Conservation (phyloP, 1,139 yeast species). For the Sugiyamaella castrensis region DNA sequence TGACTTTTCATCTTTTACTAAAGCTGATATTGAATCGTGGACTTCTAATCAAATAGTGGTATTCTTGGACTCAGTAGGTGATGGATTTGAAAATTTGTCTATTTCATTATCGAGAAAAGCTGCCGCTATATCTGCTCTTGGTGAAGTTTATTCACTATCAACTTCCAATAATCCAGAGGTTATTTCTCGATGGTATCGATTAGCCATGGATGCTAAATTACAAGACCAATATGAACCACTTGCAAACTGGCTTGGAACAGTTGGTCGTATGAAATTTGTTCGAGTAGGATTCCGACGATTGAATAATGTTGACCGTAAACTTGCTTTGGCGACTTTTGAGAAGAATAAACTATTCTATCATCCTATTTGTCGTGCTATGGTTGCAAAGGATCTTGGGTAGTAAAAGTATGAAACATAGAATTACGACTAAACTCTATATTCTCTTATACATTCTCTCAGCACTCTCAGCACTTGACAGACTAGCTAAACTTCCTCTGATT, state of each 20-base stretch:
- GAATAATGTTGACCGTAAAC: constrained; percentile 57
- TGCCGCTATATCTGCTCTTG: constrained; percentile 37
- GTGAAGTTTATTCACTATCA: constrained; percentile 45
- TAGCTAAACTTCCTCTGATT: too few species aligned
- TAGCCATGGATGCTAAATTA: constrained; percentile 44
- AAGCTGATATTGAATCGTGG: constrained; percentile 53
- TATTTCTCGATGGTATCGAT: constrained; percentile 69
- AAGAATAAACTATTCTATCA: constrained; percentile 63
- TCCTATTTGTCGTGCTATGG: constrained; percentile 80
- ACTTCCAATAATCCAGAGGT: constrained; percentile 74
- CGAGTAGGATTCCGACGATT: constrained; percentile 77
- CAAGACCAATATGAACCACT: constrained; percentile 48
- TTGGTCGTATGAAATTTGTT: constrained; percentile 93
- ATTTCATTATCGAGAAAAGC: constrained; percentile 16
- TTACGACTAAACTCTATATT: too few species aligned
- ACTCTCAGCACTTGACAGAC: too few species aligned
- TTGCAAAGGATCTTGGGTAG: constrained; percentile 59
- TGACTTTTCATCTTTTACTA: constrained; percentile 35
- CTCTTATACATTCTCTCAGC: too few species aligned
- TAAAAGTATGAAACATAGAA: background rate
- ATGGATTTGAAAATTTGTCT: constrained; percentile 30
- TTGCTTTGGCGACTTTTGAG: constrained; percentile 65
- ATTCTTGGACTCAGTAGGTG: constrained; percentile 63
- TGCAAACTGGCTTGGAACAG: constrained; percentile 84
- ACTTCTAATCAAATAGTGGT: constrained; percentile 75